Base-by-base conservation (phyloP, 495 filamentous ascomycete genomes). In the Aspergillus campestris region DNA sequence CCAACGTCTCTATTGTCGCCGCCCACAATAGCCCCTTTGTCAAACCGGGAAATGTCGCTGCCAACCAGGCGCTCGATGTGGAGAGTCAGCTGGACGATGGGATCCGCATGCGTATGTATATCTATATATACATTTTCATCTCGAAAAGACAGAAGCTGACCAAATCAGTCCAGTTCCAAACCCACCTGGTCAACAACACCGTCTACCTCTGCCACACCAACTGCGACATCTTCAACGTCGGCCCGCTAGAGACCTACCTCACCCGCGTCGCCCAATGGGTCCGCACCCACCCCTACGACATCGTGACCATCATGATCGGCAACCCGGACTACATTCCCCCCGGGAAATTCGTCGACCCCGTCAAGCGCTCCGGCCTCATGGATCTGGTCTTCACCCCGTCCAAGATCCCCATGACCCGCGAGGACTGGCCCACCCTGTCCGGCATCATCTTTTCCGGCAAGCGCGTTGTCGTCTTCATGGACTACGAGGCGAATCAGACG, bases 21-120 rank as follows among this genome's bases (percentile, higher is more conserved):
- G 83, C 86, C 10, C 83, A 97, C 67, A 95, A 95, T 68, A 89
- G 83, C 30, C 86, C 89, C 13, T 97, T 97, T 59, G 77, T 80
- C 15, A 36, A 57, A 30, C 55, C 71, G 55, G 79, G 84, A 57
- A 84, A 86, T 60, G 75, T 80, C 3, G 87, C 83, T 1, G 74
- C 84, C 44, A 97, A 95, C 60, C 91, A 97, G 61, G 65, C 70
- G 5, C 66, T 84, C 31, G 61, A 67, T 38, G 87, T 95, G 36
- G 71, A 71, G 5, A 60, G 74, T 38, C 91, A 97, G 66, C 68
- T 97, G 29, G 77, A 94, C 57, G 88, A 94, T 51, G 91, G 91
- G 11, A 71, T 95, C 50, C 83, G 91, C 40, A 91, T 94, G 77
- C 55, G 78, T 82, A 67, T 54, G 75, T 65, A 8, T 7, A 6